These are phyloP conservation scores for Lepidium aucheri DNA, from an alignment of 345 rosid species.

Conservation along the genomic window DNA sequence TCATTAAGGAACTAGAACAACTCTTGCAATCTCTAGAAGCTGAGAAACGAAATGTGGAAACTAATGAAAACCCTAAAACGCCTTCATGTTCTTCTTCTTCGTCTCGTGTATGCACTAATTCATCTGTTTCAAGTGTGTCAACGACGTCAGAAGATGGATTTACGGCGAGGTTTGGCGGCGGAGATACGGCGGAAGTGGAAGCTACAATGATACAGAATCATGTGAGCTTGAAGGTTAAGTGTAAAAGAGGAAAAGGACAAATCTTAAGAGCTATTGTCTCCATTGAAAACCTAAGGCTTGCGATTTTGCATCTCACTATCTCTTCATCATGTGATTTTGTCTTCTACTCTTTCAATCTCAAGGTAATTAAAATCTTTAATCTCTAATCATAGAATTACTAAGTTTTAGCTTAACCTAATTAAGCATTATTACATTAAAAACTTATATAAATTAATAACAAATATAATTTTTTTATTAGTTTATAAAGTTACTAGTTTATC, in stretches of 20 bases:
- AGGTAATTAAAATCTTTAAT: slow-evolving; percentile 32
- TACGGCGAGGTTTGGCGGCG: slow-evolving; percentile 32
- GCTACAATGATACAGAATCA: slow-evolving; percentile 48
- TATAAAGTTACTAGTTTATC: too few species aligned
- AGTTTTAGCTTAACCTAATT: too few species aligned
- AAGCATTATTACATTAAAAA: neutral
- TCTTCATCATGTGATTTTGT: slow-evolving; percentile 38
- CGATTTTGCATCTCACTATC: slow-evolving; percentile 58
- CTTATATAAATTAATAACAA: too few species aligned
- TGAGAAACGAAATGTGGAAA: slow-evolving; percentile 28
- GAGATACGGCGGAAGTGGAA: slow-evolving; percentile 47
- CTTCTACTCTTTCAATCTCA: slow-evolving; percentile 71
- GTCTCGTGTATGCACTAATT: slow-evolving; percentile 27
- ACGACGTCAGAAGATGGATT: slow-evolving; percentile 40
- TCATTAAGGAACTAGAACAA: slow-evolving; percentile 70
- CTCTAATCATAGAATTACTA: neutral
- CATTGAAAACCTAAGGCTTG: slow-evolving; percentile 47
- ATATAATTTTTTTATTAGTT: too few species aligned
- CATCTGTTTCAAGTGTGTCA: slow-evolving; percentile 17
- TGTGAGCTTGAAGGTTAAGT: slow-evolving; percentile 55
- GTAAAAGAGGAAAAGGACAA: slow-evolving; percentile 45
- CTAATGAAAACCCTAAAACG: slow-evolving; percentile 17
- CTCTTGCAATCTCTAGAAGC: slow-evolving; percentile 51
- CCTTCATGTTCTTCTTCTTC: slow-evolving; percentile 13
- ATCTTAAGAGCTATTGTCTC: slow-evolving; percentile 53